Evolutionary conservation across 2,329 filamentous ascomycete species (phyloP), one percentile per base, ranked within the genome.

Genomic region (Tolypocladium ophioglossoides): DNA sequence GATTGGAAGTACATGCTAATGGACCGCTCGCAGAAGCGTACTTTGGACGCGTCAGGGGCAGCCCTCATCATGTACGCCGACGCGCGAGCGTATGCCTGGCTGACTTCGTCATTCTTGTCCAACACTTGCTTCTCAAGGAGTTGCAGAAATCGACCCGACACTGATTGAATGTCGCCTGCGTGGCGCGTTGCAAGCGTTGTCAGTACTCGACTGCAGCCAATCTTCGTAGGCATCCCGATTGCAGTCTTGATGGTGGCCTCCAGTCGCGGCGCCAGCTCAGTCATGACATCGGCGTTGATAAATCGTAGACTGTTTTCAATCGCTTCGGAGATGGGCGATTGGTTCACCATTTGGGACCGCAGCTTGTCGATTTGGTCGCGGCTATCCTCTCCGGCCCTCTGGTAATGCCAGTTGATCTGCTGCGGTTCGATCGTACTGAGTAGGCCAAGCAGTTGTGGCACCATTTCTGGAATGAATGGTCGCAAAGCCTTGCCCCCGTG

Each of bases 91-190:
- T 96, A 99, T 2, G 88, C 88, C 57, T 88, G 86, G 64, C 87
- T 91, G 54, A 96, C 91, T 20, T 95, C 94, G 62, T 96, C 91
- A 64, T 99, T 99, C 58, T 87, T 86, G 67, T 99, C 94, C 51
- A 96, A 79, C 1, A 91, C 82, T 55, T 91, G 83, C 68, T 89
- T 92, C 63, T 90, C 83, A 58, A 96, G 79, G 11, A 91, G 68
- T 59, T 85, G 86, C 51, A 96, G 75, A 63, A 96, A 91, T 10
- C 79, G 76, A 58, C 88, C 82, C 14, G 89, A 85, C 63, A 91
- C 84, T 0, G 88, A 84, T 39, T 79, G 80, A 68, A 96, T 89
- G 34, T 91, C 75, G 39, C 85, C 78, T 38, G 81, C 83, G 59
- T 92, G 87, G 14, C 90, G 83, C 51, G 91, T 92, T 51, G 89